Conservation (phyloP, 2,329 filamentous ascomycete species). For the Basipetospora sp. region DNA sequence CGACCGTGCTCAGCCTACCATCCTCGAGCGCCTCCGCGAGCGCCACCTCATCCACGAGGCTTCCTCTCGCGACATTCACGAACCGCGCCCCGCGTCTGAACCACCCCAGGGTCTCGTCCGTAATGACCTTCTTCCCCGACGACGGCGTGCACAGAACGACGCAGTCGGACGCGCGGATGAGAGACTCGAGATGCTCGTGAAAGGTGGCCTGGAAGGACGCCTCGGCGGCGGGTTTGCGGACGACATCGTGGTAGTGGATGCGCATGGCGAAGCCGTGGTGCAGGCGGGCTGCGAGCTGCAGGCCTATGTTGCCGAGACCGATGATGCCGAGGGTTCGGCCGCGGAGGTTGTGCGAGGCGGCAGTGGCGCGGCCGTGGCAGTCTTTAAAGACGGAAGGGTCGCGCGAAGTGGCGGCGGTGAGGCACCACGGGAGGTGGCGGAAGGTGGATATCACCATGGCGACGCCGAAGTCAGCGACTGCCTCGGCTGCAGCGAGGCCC, state of each 20-base stretch:
- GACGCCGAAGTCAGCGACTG: conserved; percentile 57
- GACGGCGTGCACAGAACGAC: conserved; percentile 47
- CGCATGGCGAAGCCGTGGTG: conserved; percentile 48
- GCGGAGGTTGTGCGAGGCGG: conserved; percentile 48
- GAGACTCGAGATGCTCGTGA: conserved; percentile 33
- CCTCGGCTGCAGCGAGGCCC: conserved; percentile 54
- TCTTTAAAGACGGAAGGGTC: conserved; percentile 30
- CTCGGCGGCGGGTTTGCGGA: conserved; percentile 30
- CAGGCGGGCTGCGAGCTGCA: conserved; percentile 40
- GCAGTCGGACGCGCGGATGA: conserved; percentile 42
- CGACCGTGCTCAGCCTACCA: conserved; percentile 35
- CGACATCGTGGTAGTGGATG: conserved; percentile 48
- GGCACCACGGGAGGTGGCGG: conserved; percentile 51
- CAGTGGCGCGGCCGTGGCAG: conserved; percentile 46
- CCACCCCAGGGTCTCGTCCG: conserved; percentile 27
- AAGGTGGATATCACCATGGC: conserved; percentile 56
- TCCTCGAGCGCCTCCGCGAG: conserved; percentile 42
- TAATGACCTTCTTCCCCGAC: conserved; percentile 33
- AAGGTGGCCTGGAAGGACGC: conserved; percentile 29
- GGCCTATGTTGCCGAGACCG: conserved; percentile 54
- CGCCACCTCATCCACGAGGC: conserved; percentile 50
- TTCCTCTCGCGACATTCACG: conserved; percentile 52
- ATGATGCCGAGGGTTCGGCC: conserved; percentile 49
- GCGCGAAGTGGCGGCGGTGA: conserved; percentile 33
- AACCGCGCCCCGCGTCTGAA: conserved; percentile 43